These are phyloP conservation scores for Cyclotella baltica DNA, from an alignment of 108 stramenopile species.

Conservation along the genomic window DNA sequence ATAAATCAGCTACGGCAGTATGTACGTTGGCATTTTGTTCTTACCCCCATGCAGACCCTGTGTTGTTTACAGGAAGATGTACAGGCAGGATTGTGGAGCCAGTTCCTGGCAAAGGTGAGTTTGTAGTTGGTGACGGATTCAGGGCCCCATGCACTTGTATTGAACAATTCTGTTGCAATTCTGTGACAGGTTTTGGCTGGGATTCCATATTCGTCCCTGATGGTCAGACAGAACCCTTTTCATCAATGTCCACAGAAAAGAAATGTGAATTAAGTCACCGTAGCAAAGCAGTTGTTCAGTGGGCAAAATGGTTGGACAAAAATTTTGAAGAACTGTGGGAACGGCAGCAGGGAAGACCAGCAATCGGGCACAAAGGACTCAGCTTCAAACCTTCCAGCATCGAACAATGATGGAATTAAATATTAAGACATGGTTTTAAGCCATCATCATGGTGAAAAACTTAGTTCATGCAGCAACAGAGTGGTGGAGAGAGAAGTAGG, in stretches of 20 bases:
- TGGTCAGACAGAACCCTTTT: constrained; percentile 83
- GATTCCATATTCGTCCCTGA: constrained; percentile 97
- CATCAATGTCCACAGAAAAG: constrained; percentile 88
- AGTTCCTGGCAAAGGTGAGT: constrained; percentile 63
- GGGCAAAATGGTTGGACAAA: constrained; percentile 74
- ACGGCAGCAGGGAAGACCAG: constrained; percentile 73
- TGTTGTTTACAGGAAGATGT: constrained; percentile 88
- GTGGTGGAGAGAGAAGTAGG: too few relatives aligned
- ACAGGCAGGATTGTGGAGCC: constrained; percentile 92
- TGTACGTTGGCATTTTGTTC: constrained; percentile 97
- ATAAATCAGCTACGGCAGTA: constrained; percentile 96
- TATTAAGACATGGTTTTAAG: neutral
- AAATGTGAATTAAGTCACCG: constrained; percentile 96
- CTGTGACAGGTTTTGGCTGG: constrained; percentile 93
- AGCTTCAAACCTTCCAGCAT: constrained; percentile 73
- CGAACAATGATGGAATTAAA: constrained; percentile 59
- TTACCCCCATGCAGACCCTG: constrained; percentile 94
- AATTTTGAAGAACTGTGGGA: constrained; percentile 81
- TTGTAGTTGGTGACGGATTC: too few relatives aligned
- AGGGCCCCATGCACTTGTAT: too few relatives aligned
- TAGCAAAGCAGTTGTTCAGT: constrained; percentile 85
- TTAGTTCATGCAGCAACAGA: too few relatives aligned
- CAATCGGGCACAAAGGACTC: constrained; percentile 87
- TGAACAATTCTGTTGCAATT: neutral
- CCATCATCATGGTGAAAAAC: too few relatives aligned